These are phyloP conservation scores for Crucibulum laeve DNA, from an alignment of 768 basidiomycete species.

Conservation along the genomic window DNA sequence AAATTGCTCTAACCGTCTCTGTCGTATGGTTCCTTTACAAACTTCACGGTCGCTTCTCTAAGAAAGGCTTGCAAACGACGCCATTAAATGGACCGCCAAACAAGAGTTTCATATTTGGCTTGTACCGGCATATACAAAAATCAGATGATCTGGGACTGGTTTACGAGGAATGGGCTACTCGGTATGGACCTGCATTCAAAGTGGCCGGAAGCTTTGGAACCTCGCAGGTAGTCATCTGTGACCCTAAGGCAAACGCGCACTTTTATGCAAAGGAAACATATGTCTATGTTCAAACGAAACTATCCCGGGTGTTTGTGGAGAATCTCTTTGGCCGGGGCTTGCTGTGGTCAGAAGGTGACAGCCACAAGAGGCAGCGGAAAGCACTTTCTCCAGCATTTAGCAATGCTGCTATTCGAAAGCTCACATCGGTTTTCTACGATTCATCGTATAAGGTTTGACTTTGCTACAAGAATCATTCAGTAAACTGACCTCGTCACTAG, in stretches of 20 bases:
- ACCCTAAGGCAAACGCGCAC: constrained; percentile 19
- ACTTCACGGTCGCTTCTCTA: too few species aligned
- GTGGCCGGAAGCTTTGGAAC: constrained; percentile 13
- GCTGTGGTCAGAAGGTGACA: constrained; percentile 36
- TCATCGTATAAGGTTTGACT: constrained; percentile 7
- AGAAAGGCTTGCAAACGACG: too few species aligned
- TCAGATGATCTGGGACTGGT: constrained; percentile 11
- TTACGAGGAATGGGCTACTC: constrained; percentile 17
- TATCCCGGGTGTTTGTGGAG: constrained; percentile 17
- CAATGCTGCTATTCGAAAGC: constrained; percentile 3
- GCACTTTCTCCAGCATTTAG: constrained; percentile 10
- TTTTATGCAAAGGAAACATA: constrained; percentile 20
- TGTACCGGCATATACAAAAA: constrained; percentile 1
- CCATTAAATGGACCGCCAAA: constrained; percentile 12
- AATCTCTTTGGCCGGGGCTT: constrained; percentile 30
- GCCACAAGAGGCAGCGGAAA: constrained; percentile 25
- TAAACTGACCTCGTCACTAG: constrained; percentile 12
- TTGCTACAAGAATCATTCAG: neutral
- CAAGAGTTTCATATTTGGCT: constrained; percentile 8
- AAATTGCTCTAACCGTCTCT: too few species aligned
- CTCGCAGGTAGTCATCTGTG: constrained; percentile 18
- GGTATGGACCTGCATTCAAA: constrained; percentile 19
- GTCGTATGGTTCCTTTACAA: too few species aligned
- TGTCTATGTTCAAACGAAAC: constrained; percentile 16
- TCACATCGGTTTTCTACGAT: constrained; percentile 8